These are phyloP conservation scores for Neofusicoccum kwambonambiense DNA, from an alignment of 2,329 filamentous ascomycete species.

Conservation along the genomic window DNA sequence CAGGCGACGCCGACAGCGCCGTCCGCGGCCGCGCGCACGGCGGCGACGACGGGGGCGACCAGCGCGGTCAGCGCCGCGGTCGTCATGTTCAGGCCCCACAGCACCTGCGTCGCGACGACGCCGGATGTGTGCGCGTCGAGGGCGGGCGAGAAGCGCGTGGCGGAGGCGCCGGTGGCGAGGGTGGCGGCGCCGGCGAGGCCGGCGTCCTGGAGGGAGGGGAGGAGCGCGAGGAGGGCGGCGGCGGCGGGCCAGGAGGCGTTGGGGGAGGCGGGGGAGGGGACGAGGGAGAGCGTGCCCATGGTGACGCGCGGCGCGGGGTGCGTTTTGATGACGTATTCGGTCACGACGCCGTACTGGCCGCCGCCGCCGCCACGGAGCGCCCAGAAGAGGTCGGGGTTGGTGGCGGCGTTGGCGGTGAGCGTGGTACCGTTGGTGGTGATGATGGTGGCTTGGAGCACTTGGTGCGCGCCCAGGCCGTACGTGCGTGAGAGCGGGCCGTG, in stretches of 20 bases:
- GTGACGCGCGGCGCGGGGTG: conserved; percentile 24
- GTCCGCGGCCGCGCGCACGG: conserved; percentile 13
- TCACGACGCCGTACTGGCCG: conserved; percentile 22
- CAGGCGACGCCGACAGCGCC: background rate
- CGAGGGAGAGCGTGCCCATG: conserved; percentile 1
- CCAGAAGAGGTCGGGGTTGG: conserved; percentile 35
- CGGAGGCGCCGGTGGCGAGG: too few relatives aligned
- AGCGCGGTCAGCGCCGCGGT: conserved; percentile 21
- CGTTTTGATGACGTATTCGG: conserved; percentile 33
- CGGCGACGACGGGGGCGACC: conserved; percentile 21
- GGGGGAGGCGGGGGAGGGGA: too few relatives aligned
- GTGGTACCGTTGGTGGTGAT: conserved; percentile 36
- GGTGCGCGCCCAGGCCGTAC: conserved; percentile 33
- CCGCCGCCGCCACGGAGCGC: conserved; percentile 29
- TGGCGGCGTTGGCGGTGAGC: conserved; percentile 33
- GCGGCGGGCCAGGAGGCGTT: background rate
- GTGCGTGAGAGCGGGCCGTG: conserved; percentile 21
- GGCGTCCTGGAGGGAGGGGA: too few relatives aligned
- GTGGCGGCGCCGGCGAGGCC: too few relatives aligned
- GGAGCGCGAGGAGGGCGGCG: too few relatives aligned
- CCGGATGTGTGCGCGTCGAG: conserved; percentile 31
- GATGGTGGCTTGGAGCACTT: conserved; percentile 36
- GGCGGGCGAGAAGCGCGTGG: conserved; percentile 31
- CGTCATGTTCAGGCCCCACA: conserved; percentile 30
- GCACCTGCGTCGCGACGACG: conserved; percentile 27